These are phyloP conservation scores for Sanguinoderma infundibulare DNA, from an alignment of 1,284 basidiomycete species.

Conservation along the genomic window DNA sequence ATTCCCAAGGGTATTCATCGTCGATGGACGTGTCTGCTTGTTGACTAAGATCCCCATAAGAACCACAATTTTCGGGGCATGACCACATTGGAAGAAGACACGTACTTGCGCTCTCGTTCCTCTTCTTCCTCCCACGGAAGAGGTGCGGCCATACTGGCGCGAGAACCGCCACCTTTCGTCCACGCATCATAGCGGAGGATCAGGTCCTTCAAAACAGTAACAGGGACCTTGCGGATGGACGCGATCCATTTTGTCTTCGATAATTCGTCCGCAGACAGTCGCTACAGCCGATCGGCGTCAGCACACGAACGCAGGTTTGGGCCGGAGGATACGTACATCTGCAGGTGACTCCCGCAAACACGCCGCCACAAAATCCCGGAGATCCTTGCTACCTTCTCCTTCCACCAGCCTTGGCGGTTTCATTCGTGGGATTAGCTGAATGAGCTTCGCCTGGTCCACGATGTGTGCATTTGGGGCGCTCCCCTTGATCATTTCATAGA, in stretches of 20 bases:
- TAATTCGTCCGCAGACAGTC: constrained; percentile 90
- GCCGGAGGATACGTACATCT: constrained; percentile 56
- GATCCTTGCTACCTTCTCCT: constrained; percentile 79
- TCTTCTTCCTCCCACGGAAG: constrained; percentile 74
- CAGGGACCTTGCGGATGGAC: constrained; percentile 67
- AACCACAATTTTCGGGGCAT: not conserved
- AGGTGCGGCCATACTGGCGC: constrained; percentile 79
- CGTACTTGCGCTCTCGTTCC: constrained; percentile 45
- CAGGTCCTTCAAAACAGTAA: constrained; percentile 84
- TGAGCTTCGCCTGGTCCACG: constrained; percentile 83
- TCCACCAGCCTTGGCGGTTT: constrained; percentile 85
- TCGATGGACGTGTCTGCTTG: constrained; percentile 30
- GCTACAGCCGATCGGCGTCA: constrained; percentile 46
- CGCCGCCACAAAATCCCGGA: constrained; percentile 88
- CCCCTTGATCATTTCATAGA: constrained; percentile 96
- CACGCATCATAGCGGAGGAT: constrained; percentile 77
- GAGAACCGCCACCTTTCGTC: constrained; percentile 81
- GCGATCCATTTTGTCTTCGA: constrained; percentile 95
- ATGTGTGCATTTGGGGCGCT: constrained; percentile 88
- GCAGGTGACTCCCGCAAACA: constrained; percentile 87
- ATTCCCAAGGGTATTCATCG: constrained; percentile 72
- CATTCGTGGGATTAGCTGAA: constrained; percentile 89
- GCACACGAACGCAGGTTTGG: constrained; percentile 11
- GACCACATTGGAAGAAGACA: constrained; percentile 31
- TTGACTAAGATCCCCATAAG: constrained; percentile 11